Evolutionary conservation across 768 basidiomycete species (phyloP), one percentile per base, ranked within the genome.

Genomic region (Termitomyces sp.): DNA sequence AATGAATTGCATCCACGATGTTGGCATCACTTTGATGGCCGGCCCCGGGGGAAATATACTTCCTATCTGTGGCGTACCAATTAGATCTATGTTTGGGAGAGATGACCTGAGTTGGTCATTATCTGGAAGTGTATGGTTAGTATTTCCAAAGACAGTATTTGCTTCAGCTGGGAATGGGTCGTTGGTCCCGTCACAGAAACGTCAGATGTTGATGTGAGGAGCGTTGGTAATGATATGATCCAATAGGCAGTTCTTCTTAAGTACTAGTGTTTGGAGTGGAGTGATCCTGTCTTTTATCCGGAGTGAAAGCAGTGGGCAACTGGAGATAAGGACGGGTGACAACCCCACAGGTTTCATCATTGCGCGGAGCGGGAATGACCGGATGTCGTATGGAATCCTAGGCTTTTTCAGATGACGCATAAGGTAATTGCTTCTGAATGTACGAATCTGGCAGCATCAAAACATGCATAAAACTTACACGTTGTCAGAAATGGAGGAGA

Each of bases 41-140:
- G 35, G 21, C 37, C 35, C n/a, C 25, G 27, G 41, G 44, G 5
- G 46, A n/a, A 35, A 46, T 42, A 16, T 23, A 53, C 23, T 32
- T 58, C 50, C 21, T 41, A 35, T 53, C 52, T 61, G 60, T 61
- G 60, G 60, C 60, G 60, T 61, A 61, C 47, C 47, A 56, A 56
- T 40, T 12, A 54, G 55, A 46, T 59, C 51, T 37, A 27, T 21
- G 46, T 44, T 14, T 47, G 43, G n/a, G n/a, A n/a, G 37, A 32
- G 55, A 52, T 61, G 55, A 61, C 27, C 44, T 50, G 55, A 35
- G 28, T 56, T 47, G 59, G 52, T 23, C 39, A 54, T 28, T 23
- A 42, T 52, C 52, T 27, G 6, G 34, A 34, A 41, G 37, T 34
- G 42, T 42, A 53, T 52, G 30, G 23, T 48, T 44, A 30, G 49